phyloP scores from a whole-genome alignment of 306 rosid genomes.

The Cucurbita maxima region DNA sequence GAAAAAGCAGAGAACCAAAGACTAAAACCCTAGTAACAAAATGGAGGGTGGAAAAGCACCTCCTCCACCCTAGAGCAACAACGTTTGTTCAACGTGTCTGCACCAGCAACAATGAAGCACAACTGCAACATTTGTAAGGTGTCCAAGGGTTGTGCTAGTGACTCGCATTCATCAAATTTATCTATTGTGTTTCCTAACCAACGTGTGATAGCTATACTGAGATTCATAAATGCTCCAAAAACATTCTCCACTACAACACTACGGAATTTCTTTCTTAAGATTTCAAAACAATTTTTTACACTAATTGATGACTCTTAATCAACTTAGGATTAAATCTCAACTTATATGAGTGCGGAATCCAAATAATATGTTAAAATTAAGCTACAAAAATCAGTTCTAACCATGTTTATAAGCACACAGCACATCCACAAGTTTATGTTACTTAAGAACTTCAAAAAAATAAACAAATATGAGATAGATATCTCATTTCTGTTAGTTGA shows the following conservation, averaged over 20 bases:
- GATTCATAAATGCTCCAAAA: neutral
- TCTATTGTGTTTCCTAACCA: neutral
- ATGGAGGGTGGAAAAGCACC: neutral
- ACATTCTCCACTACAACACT: neutral
- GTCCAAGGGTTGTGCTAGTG: neutral
- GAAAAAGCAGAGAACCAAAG: neutral
- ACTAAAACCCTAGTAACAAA: neutral
- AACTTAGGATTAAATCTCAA: neutral
- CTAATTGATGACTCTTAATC: neutral
- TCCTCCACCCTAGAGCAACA: neutral
- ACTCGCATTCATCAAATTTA: neutral
- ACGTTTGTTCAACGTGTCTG: neutral
- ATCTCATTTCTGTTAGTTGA: neutral
- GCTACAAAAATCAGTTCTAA: neutral
- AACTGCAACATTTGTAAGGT: neutral
- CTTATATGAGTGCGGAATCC: neutral
- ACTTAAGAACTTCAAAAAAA: neutral
- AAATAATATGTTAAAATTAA: neutral
- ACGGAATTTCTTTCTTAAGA: neutral
- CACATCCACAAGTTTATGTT: neutral
- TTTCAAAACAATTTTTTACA: neutral
- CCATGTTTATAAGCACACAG: neutral
- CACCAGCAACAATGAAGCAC: neutral
- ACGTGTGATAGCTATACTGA: neutral
- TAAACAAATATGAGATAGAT: neutral